Evolutionary conservation across 2,329 filamentous ascomycete species (phyloP), one percentile per base, ranked within the genome.

Genomic region (Aspergillus ochraceoroseus): DNA sequence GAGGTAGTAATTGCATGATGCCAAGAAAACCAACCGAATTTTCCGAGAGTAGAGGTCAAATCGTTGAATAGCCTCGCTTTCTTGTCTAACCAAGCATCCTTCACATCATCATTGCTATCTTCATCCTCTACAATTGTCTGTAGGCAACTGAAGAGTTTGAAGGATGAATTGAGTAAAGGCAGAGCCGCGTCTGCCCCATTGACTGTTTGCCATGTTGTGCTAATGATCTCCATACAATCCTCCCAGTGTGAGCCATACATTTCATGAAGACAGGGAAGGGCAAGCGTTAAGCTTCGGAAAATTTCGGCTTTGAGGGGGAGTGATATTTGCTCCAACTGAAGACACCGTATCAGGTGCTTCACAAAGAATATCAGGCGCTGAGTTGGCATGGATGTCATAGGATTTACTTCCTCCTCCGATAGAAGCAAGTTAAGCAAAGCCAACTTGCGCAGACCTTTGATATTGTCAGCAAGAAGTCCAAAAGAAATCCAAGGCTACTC

Each of bases 171-270:
- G 0, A 88, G 68, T 17, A 82, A 75, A 0, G 85, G 77, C 1
- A 87, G 56, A 4, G 71, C 69, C 8, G 70, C 61, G 11, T 79
- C 70, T 5, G 71, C 68, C 2, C 63, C 61, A 7, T 60, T 59
- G 0, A 68, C 71, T 3, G 70, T 67, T 2, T 68, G 65, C 80
- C 82, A 85, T 0, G 80, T 64, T 5, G 67, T 63, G 7, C 74
- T 66, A 44, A 82, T 76, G 34, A 79, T 76, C 22, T 76, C 70
- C 12, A 87, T 64, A 0, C 75, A 64, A 32, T 76, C 76, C 35
- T 82, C 76, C 92, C 92, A 98, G 57, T 95, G 86, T 0, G 85
- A 79, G 0, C 90, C 92, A 54, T 95, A 95, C 1, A 95, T 80
- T 32, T 88, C 83, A 43, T 79, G 77, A 53, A 95, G 82, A 27